A percentile compares a stretch with the other conserved stretches of the same genome.
Conservation (phyloP, 768 basidiomycete genomes). For the Tremella mesenterica region DNA sequence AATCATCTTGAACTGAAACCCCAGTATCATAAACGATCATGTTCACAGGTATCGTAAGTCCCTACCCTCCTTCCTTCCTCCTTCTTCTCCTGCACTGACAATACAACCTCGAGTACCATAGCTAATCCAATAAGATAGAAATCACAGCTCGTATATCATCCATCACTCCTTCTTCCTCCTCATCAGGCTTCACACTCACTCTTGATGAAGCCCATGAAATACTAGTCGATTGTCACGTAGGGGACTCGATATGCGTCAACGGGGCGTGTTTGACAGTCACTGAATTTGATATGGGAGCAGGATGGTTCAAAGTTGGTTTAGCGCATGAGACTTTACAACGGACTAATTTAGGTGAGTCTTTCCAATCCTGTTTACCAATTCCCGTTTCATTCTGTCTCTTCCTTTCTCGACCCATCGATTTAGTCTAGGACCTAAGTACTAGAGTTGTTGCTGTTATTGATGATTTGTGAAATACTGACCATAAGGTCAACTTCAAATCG, state of each 20-base stretch:
- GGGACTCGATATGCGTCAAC: slow-evolving; percentile 62
- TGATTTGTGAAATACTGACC: not conserved
- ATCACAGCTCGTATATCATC: slow-evolving; percentile 67
- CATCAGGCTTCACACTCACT: slow-evolving; percentile 65
- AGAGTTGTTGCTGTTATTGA: too few species aligned
- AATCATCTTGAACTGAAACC: not conserved
- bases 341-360: slow-evolving; percentile 80
- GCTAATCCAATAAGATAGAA: slow-evolving; percentile 59
- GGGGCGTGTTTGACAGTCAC: slow-evolving; percentile 87
- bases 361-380: too few species aligned
- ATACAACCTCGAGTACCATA: not conserved
- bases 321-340: slow-evolving; percentile 88
- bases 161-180: slow-evolving; percentile 49
- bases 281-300: slow-evolving; percentile 53
- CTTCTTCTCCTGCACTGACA: not conserved
- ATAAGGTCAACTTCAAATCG: slow-evolving; percentile 65
- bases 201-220: slow-evolving; percentile 64
- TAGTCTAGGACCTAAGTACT: too few species aligned
- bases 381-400: too few species aligned
- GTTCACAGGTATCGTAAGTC: slow-evolving; percentile 19
- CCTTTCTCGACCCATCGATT: too few species aligned
- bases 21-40: not conserved
- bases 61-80: not conserved
- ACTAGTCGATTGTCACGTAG: slow-evolving; percentile 78
- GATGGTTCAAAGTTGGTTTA: slow-evolving; percentile 87